These are phyloP conservation scores for Chalciporus piperatus DNA, from an alignment of 768 basidiomycete genomes.

Conservation along the genomic window DNA sequence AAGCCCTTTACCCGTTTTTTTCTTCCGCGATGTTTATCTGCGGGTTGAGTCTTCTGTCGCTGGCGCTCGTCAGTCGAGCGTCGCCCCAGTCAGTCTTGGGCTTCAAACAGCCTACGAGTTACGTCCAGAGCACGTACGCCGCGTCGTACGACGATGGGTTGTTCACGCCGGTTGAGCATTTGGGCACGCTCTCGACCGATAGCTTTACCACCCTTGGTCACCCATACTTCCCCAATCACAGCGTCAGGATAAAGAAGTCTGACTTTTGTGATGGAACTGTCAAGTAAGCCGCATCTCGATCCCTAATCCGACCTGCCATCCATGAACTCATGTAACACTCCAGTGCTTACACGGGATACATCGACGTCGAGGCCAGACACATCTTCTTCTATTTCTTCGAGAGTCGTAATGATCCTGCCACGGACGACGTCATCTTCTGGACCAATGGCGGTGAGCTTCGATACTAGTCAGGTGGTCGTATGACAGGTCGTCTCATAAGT, in stretches of 20 bases:
- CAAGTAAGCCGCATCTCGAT: conserved; percentile 24
- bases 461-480: neutral
- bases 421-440: conserved; percentile 59
- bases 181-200: conserved; percentile 26
- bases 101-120: conserved; percentile 3
- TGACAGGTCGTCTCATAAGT: neutral
- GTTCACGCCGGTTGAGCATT: conserved; percentile 34
- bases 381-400: conserved; percentile 79
- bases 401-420: conserved; percentile 54
- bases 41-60: conserved; percentile 16
- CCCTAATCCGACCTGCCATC: neutral
- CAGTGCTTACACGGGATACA: conserved; percentile 64
- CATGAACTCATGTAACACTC: neutral
- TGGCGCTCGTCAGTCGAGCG: conserved; percentile 14
- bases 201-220: conserved; percentile 40
- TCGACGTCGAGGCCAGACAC: conserved; percentile 63
- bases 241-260: conserved; percentile 39
- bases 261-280: conserved; percentile 41
- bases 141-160: conserved; percentile 28
- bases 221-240: conserved; percentile 43
- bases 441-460: conserved; percentile 52
- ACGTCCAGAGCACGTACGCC: conserved; percentile 4
- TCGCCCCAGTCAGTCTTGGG: conserved; percentile 19
- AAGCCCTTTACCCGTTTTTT: neutral
- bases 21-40: conserved; percentile 9